These are phyloP conservation scores for Neurospora pannonica DNA, from an alignment of 495 filamentous ascomycete genomes.

Conservation along the genomic window DNA sequence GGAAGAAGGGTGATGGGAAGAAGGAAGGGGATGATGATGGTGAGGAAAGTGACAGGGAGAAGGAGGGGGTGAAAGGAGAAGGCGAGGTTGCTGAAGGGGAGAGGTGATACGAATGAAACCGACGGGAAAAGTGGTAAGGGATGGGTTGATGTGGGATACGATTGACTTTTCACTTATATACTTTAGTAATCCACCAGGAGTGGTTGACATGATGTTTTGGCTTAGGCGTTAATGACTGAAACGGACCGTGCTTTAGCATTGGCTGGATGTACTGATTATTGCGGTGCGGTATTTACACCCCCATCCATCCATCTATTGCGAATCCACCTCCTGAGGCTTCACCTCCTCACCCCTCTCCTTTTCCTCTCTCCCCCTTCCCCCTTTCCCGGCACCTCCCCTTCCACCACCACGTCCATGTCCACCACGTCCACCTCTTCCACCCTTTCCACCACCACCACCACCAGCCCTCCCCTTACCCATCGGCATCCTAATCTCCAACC, in stretches of 20 bases:
- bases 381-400: not conserved
- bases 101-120: not conserved
- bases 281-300: too few relatives aligned
- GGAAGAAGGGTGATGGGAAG: not conserved
- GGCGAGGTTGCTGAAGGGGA: not conserved
- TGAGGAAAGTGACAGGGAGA: not conserved
- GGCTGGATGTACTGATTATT: too few relatives aligned
- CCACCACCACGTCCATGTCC: slow-evolving; percentile 2
- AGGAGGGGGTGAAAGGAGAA: not conserved
- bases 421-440: slow-evolving; percentile 4
- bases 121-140: too few relatives aligned
- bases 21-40: not conserved
- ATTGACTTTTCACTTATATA: not conserved
- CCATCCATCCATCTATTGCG: not conserved
- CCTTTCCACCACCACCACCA: slow-evolving; percentile 10
- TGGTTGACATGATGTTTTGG: not conserved
- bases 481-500: slow-evolving; percentile 33
- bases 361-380: slow-evolving; percentile 1
- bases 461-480: slow-evolving; percentile 32
- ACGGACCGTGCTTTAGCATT: not conserved
- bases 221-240: too few relatives aligned
- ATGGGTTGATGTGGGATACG: not conserved
- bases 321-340: not conserved
- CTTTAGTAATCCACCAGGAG: not conserved
- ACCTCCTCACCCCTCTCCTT: not conserved